phyloP scores from a whole-genome alignment of 495 filamentous ascomycete species.

The Astrocystis sublimbata region DNA sequence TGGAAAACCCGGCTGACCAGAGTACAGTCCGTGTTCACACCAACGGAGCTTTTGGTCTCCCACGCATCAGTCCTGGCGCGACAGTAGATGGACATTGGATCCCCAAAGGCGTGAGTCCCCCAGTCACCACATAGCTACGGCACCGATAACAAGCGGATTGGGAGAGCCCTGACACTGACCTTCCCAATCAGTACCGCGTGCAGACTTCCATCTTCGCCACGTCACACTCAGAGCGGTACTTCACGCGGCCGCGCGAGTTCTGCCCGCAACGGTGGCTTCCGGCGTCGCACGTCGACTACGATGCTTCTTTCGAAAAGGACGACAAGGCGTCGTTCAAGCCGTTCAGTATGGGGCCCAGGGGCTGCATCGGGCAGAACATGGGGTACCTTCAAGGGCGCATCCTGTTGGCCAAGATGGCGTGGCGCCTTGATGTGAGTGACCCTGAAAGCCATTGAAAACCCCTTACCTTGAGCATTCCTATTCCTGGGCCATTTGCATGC shows the following conservation, averaged over 20 bases:
- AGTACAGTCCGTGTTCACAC: background rate
- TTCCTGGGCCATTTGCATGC: too few species aligned
- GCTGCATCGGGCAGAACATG: background rate
- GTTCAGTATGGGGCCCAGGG: background rate
- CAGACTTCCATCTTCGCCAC: background rate
- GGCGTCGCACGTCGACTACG: slow-evolving; percentile 12
- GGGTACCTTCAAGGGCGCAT: background rate
- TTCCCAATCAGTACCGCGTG: background rate
- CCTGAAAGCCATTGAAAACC: too few species aligned
- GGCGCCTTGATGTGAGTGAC: background rate
- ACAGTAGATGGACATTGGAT: background rate
- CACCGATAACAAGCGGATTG: too few species aligned
- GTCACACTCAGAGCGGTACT: background rate
- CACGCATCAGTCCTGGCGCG: background rate
- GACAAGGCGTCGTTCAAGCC: slow-evolving; percentile 4
- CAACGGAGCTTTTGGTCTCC: background rate
- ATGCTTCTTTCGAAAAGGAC: slow-evolving; percentile 11
- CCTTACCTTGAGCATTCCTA: too few species aligned
- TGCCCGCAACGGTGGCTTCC: slow-evolving; percentile 22
- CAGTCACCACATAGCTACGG: background rate
- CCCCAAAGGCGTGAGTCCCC: background rate
- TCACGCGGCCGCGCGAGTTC: background rate
- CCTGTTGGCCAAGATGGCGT: background rate
- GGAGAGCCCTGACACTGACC: too few species aligned
- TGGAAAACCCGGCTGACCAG: too few species aligned